Evolutionary conservation across 345 rosid genomes (phyloP).

Genomic region (Boechera retrofracta): DNA sequence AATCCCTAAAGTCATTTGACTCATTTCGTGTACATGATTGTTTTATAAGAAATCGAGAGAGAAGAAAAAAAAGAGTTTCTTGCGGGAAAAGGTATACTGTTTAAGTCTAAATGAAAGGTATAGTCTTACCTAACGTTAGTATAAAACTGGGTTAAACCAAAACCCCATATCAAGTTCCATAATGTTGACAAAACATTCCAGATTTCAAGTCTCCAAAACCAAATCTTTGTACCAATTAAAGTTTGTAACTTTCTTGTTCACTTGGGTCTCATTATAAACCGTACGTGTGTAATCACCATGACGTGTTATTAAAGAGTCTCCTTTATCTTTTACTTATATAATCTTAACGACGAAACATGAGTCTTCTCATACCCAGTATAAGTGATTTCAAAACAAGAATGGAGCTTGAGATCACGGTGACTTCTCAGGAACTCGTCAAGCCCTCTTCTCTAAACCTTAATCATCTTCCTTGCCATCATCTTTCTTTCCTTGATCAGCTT

Average conservation of each 20-base stretch:
- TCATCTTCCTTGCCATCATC: slow-evolving; percentile 25
- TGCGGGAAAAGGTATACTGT: slow-evolving; percentile 12
- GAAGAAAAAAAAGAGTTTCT: neutral
- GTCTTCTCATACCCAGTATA: neutral
- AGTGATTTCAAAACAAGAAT: slow-evolving; percentile 2
- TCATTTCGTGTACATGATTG: neutral
- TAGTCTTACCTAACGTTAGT: slow-evolving; percentile 19
- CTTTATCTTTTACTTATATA: slow-evolving; percentile 8
- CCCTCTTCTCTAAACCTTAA: slow-evolving; percentile 46
- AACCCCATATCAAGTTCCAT: slow-evolving; percentile 24
- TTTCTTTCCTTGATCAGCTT: slow-evolving; percentile 52
- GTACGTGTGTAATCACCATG: neutral
- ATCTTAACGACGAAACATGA: neutral
- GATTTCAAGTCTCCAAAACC: slow-evolving; percentile 6
- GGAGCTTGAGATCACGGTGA: slow-evolving; percentile 26
- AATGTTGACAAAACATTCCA: slow-evolving; percentile 29
- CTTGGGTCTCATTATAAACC: neutral
- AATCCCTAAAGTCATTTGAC: neutral
- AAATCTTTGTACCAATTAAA: slow-evolving; percentile 11
- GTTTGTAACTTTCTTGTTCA: slow-evolving; percentile 24
- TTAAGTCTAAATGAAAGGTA: neutral
- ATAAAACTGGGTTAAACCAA: slow-evolving; percentile 4
- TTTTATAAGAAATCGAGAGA: no score
- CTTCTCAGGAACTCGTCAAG: slow-evolving; percentile 42
- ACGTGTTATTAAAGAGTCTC: neutral